These are phyloP conservation scores for Thalassiosira mediterranea DNA, from an alignment of 352 stramenopile species.

Conservation along the genomic window DNA sequence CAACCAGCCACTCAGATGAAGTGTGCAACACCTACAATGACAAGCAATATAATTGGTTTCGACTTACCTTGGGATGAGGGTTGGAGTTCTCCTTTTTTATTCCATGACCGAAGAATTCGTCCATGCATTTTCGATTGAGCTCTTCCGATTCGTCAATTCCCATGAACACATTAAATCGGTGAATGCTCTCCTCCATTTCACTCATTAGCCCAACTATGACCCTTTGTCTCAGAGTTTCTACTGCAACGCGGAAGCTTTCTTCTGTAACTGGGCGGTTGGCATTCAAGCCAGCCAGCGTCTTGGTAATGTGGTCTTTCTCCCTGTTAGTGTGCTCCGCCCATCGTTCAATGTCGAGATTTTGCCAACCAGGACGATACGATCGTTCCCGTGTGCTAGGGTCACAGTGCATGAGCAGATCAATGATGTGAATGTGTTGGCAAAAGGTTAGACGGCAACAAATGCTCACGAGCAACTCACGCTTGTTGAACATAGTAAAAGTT, in stretches of 20 bases:
- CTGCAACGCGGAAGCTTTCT: slow-evolving; percentile 38
- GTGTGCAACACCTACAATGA: too few species aligned
- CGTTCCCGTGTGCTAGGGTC: slow-evolving; percentile 33
- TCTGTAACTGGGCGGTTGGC: slow-evolving; percentile 11
- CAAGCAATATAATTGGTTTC: too few species aligned
- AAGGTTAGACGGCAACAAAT: not conserved
- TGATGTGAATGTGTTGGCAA: not conserved
- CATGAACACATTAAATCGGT: slow-evolving; percentile 48
- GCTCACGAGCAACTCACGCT: slow-evolving; percentile 26
- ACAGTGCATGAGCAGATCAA: not conserved
- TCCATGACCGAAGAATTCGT: slow-evolving; percentile 3
- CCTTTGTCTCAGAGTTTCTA: slow-evolving; percentile 30
- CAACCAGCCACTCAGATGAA: too few species aligned
- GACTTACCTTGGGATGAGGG: slow-evolving; percentile 13
- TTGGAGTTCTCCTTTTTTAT: slow-evolving; percentile 15
- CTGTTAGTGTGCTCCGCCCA: slow-evolving; percentile 40
- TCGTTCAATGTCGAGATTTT: slow-evolving; percentile 34
- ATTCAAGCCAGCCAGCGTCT: slow-evolving; percentile 30
- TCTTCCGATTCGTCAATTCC: slow-evolving; percentile 30
- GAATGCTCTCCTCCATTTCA: slow-evolving; percentile 52
- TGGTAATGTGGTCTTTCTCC: slow-evolving; percentile 36
- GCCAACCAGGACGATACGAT: slow-evolving; percentile 39
- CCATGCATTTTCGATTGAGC: not conserved
- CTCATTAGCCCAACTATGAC: slow-evolving; percentile 42
- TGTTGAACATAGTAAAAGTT: slow-evolving; percentile 60